Base-by-base conservation (phyloP, 257 asterid species). In the Eucommia ulmoides region DNA sequence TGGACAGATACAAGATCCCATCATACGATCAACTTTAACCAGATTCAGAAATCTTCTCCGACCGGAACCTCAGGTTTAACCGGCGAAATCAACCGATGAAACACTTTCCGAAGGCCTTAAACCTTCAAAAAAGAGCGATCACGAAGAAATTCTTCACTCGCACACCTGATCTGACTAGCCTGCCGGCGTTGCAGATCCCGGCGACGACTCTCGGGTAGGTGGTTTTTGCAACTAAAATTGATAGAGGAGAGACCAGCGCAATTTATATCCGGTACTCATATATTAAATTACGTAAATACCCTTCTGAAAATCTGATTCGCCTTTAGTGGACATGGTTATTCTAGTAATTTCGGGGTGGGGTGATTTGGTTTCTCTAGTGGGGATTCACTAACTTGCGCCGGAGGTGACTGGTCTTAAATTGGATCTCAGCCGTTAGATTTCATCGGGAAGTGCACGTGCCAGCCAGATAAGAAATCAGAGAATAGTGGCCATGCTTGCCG, bases 1-100 rank as follows among this genome's bases (percentile, higher is more conserved):
- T 69, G 94, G 96, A 47, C 88, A 89, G 54, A 86, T 64, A 67
- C 92, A 76, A 83, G 83, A 82, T 72, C 94, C 94, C 96, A 86
- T 89, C 98, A 85, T 68, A 74, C 80, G 74, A 61, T 58, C 59
- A 22, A 62, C 70, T 54, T 69, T 60, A 50, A 84, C 81, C 79
- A 82, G 93, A 72, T 76, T 83, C 66, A 64, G 68, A 41, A 54
- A 53, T 33, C 65, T 9, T 19, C 60, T 60, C 45, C 41, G 59
- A 33, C 41, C 21, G 54, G 42, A 18, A 4, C 8, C 6, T 4
- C 38, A 26, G 12, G 6, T 57, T 41, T 45, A 22, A 23, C 58
- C 49, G 17, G 19, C 55, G 63, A 54, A 53, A 59, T 44, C 17
- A 23, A 50, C 15, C n/a, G n/a, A n/a, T n/a, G n/a, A n/a, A n/a